Base-by-base conservation (phyloP, 2,329 filamentous ascomycete genomes). In the Alternaria panax region DNA sequence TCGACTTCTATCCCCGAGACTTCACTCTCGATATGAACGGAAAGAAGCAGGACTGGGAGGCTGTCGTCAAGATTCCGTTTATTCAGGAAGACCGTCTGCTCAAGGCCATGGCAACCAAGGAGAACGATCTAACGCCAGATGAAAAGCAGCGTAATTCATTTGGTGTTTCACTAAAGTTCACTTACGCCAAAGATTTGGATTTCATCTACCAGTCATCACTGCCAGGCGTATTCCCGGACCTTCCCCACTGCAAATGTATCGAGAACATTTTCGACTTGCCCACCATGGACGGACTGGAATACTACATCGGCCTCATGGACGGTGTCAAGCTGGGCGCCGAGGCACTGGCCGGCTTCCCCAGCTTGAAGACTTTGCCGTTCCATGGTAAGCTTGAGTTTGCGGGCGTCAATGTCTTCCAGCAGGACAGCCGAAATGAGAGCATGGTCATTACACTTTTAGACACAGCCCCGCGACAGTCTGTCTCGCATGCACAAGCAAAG, bases 21-120 rank as follows among this genome's bases (percentile, higher is more conserved):
- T 99, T 99, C 72, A 92, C 96, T 66, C 84, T 99, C 40, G 96
- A 99, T 76, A 98, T 99, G 95, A 98, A 99, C 70, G 96, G 95
- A 60, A 99, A 99, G 83, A 99, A 97, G 82, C 96, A 97, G 91
- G 96, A 99, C 65, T 99, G 95, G 95, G 95, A 99, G 76, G 95
- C 95, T 27, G 94, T 99, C 36, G 93, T 99, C 65, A 99, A 98
- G 79, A 99, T 99, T 73, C 95, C 95, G 0, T 99, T 99, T 79
- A 99, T 99, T 64, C 92, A 99, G 59, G 94, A 99, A 77, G 88
- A 90, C 70, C 88, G 95, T 25, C 83, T 99, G 2, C 83, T 99
- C 55, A 81, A 84, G 36, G 95, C 94, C 7, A 97, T 99, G 91
- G 89, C 85, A 16, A 89, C 93, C 7, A 93, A 90, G 75, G 93